phyloP scores from a whole-genome alignment of 768 basidiomycete genomes.

The Amanita pallidorosea region DNA sequence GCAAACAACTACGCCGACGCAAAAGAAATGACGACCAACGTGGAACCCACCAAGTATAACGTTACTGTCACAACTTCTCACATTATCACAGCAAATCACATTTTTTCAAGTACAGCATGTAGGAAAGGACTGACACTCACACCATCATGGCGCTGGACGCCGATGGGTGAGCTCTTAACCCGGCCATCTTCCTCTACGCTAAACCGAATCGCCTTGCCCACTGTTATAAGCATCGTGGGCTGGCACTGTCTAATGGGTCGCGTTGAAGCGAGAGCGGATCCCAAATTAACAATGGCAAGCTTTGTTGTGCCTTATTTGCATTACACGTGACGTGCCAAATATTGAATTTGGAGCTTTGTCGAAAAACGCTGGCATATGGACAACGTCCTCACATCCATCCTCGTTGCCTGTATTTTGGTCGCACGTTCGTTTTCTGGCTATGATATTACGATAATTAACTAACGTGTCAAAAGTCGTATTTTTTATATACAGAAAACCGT shows the following conservation, averaged over 20 bases:
- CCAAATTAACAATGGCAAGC: neutral
- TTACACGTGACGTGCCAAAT: neutral
- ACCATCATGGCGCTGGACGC: slow-evolving; percentile 25
- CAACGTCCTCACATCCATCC: slow-evolving; percentile 26
- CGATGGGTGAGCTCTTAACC: slow-evolving; percentile 52
- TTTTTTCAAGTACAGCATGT: slow-evolving; percentile 21
- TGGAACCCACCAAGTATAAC: slow-evolving; percentile 7
- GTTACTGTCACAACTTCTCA: slow-evolving; percentile 1
- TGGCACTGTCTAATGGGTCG: slow-evolving; percentile 71
- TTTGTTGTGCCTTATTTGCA: neutral
- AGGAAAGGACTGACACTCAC: slow-evolving; percentile 61
- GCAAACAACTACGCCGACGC: slow-evolving; percentile 6
- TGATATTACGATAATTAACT: neutral
- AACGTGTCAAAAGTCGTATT: slow-evolving; percentile 25
- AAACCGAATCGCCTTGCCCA: slow-evolving; percentile 58
- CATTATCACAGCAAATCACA: no score
- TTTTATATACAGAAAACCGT: slow-evolving; percentile 32
- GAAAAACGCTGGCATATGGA: neutral
- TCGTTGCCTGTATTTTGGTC: slow-evolving; percentile 30
- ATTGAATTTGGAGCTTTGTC: neutral
- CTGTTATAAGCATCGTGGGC: slow-evolving; percentile 27
- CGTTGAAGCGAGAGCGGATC: slow-evolving; percentile 19
- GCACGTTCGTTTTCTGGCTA: slow-evolving; percentile 1
- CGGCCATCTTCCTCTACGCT: slow-evolving; percentile 49
- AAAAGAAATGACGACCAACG: slow-evolving; percentile 11